A percentile compares a stretch with the other conserved stretches of the same genome.
Evolutionary conservation across 805 yeast species (phyloP).

Genomic region (Lipomyces japonicus): DNA sequence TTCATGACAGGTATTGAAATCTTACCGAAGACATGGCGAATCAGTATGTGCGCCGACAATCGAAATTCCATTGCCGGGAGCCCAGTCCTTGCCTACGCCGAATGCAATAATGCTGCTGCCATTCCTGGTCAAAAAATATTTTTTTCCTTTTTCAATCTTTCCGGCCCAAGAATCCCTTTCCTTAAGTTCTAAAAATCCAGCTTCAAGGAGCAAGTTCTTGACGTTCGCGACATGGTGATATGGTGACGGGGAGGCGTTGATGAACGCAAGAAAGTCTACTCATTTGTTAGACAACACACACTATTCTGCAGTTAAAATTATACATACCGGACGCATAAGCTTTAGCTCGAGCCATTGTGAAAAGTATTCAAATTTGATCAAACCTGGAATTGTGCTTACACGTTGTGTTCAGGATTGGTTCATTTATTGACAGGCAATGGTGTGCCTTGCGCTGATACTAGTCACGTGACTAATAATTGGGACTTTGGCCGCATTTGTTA

Average conservation of each 20-base stretch:
- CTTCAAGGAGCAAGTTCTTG: conserved; percentile 48
- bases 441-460: too few relatives aligned
- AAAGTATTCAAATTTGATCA: too few relatives aligned
- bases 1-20: too few relatives aligned
- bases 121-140: conserved; percentile 85
- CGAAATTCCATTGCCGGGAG: conserved; percentile 76
- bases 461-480: too few relatives aligned
- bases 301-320: background rate
- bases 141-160: conserved; percentile 50
- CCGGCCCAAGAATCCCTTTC: conserved; percentile 73
- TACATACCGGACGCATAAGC: conserved; percentile 22
- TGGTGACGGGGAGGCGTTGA: conserved; percentile 87
- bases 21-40: conserved; percentile 70
- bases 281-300: background rate
- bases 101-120: conserved; percentile 86
- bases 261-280: conserved; percentile 64
- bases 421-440: too few relatives aligned
- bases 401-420: too few relatives aligned
- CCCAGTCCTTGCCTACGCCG: conserved; percentile 68
- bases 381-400: too few relatives aligned
- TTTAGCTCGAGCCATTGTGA: conserved; percentile 19
- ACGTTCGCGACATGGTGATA: conserved; percentile 81
- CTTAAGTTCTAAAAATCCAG: conserved; percentile 70
- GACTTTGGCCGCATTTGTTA: too few relatives aligned
- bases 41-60: conserved; percentile 96